Evolutionary conservation across 2,329 filamentous ascomycete genomes (phyloP), one percentile per base, ranked within the genome.

Genomic region (Sporothrix brasiliensis): DNA sequence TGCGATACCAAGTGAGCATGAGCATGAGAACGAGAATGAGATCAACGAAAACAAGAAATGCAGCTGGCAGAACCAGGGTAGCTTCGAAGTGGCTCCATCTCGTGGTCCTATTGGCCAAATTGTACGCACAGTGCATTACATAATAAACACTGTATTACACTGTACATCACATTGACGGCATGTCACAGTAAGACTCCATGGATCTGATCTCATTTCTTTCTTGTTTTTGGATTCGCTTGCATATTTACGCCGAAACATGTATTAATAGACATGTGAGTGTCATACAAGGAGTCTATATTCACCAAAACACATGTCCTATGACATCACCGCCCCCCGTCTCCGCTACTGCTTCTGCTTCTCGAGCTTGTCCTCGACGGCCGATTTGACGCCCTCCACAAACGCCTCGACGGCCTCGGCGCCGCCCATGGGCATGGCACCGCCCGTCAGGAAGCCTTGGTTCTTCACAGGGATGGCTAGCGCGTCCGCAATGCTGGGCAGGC

Each of bases 301-400:
- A 47, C 21, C 6, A 16, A 19, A 2, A 2, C n/a, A 19, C 16
- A 44, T 44, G 11, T n/a, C 21, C n/a, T 27, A 39, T 24, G 58
- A 34, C 21, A 27, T 39, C 24, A 63, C 14, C 11, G 10, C 39
- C 58, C 39, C 5, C 5, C 41, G 75, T 74, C 21, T 75, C 73
- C 27, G 19, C 53, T 68, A 70, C 58, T 54, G 66, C 54, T 71
- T 61, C 21, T 73, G 58, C 72, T 76, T 74, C 30, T 66, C 58
- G 58, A 71, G 71, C 72, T 85, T 80, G 71, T 91, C 86, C 80
- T 92, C 86, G 0, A 93, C 91, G 6, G 88, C 89, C 81, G 88
- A 90, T 85, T 91, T 95, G 63, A 97, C 89, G 3, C 94, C 95
- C 70, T 96, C 88, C 27, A 99, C 86, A 80, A 99, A 99, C 3